A percentile compares a stretch with the other conserved stretches of the same genome.
phyloP scores from a whole-genome alignment of 331 rosid species.

The Acacia concinna region DNA sequence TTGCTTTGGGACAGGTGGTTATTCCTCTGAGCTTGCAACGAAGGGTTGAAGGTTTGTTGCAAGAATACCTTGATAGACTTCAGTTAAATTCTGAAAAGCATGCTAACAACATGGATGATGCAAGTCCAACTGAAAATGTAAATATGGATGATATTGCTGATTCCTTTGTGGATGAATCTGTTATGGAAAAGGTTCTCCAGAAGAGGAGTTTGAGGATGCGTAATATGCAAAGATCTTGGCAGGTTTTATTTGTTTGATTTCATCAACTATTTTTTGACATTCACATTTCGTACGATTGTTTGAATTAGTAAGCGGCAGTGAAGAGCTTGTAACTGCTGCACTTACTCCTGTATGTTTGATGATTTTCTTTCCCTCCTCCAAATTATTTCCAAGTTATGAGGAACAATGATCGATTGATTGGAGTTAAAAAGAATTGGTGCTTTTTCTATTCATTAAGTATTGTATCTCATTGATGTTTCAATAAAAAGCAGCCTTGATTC shows the following conservation, averaged over 20 bases:
- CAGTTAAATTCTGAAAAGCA: constrained; percentile 54
- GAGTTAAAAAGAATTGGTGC: not conserved
- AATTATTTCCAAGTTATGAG: not conserved
- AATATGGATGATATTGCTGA: constrained; percentile 53
- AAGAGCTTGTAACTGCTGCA: not conserved
- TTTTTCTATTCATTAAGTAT: too few relatives aligned
- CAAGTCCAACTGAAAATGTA: constrained; percentile 45
- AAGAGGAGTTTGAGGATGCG: constrained; percentile 92
- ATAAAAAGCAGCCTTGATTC: not conserved
- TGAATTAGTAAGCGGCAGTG: not conserved
- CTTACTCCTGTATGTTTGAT: not conserved
- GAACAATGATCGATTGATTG: not conserved
- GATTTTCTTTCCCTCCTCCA: not conserved
- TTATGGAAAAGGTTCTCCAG: constrained; percentile 97
- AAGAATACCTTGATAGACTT: constrained; percentile 83
- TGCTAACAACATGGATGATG: constrained; percentile 41
- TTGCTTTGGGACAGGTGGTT: constrained; percentile 57
- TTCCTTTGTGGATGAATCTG: constrained; percentile 76
- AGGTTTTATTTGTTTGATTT: constrained; percentile 49
- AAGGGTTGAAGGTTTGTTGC: constrained; percentile 91
- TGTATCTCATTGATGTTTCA: not conserved
- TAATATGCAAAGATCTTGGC: constrained; percentile 93
- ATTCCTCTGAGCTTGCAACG: constrained; percentile 89
- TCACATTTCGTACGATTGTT: not conserved
- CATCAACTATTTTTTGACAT: not conserved